Evolutionary conservation across 176 grass and related monocot genomes (phyloP).

Genomic region (Stipa capillata): DNA sequence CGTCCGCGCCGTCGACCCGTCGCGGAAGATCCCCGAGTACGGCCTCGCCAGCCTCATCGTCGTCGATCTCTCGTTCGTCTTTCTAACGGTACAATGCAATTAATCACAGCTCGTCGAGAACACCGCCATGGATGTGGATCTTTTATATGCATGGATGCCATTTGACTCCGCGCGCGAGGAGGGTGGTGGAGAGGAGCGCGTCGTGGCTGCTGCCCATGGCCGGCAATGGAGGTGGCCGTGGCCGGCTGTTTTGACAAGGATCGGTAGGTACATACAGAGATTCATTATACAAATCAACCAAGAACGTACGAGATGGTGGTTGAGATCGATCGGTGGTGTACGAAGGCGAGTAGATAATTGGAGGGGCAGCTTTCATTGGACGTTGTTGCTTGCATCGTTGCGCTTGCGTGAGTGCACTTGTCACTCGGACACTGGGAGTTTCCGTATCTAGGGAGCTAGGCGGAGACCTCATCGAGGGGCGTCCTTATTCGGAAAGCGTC

Average conservation of each 20-base stretch:
- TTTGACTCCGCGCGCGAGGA: not conserved
- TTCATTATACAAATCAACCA: not conserved
- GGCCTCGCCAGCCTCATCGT: constrained; percentile 50
- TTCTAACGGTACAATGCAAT: too few relatives aligned
- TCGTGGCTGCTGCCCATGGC: constrained; percentile 12
- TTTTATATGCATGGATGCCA: not conserved
- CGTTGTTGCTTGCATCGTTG: not conserved
- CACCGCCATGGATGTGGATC: not conserved
- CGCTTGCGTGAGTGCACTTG: not conserved
- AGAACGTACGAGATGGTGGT: not conserved
- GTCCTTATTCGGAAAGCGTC: not conserved
- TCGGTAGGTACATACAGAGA: too few relatives aligned
- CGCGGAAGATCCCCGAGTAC: constrained; percentile 42
- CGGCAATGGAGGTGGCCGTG: constrained; percentile 26
- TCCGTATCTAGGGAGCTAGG: not conserved
- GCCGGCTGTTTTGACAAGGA: constrained; percentile 29
- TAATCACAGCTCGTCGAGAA: too few relatives aligned
- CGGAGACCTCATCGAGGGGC: not conserved
- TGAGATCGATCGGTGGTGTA: not conserved
- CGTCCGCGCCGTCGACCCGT: constrained; percentile 39
- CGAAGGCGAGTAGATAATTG: not conserved
- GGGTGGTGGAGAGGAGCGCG: not conserved
- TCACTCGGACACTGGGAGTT: not conserved
- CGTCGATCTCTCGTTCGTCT: too few relatives aligned
- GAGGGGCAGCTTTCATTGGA: not conserved